Conservation (phyloP, 345 rosid genomes). For the Gynandropsis gynandra region DNA sequence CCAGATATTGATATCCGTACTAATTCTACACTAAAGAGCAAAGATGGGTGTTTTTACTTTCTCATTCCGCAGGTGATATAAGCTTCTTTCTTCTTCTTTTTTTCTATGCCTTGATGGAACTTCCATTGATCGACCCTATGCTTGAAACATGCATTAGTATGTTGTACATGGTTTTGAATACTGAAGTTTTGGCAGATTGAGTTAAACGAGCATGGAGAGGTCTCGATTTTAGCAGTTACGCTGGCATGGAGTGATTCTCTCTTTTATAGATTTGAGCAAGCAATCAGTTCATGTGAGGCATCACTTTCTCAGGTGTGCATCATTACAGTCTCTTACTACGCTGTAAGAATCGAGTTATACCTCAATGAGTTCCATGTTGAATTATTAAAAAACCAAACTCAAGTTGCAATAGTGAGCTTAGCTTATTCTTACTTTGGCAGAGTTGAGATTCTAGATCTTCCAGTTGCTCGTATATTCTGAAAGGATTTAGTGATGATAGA, state of each 20-base stretch:
- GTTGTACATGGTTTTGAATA: conserved; percentile 1
- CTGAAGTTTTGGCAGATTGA: conserved; percentile 55
- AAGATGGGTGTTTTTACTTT: conserved; percentile 62
- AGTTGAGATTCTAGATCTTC: not conserved
- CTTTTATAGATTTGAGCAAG: conserved; percentile 45
- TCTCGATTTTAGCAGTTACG: conserved; percentile 63
- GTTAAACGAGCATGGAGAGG: conserved; percentile 53
- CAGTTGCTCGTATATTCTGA: not conserved
- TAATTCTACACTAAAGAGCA: conserved; percentile 43
- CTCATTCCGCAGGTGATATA: conserved; percentile 73
- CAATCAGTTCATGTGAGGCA: conserved; percentile 51
- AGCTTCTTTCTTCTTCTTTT: conserved; percentile 13
- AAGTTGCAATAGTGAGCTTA: not conserved
- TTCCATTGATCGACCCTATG: not conserved
- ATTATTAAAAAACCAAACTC: not conserved
- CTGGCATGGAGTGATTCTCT: conserved; percentile 64
- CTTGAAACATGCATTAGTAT: conserved; percentile 8
- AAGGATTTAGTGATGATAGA: no score
- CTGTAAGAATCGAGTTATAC: no score
- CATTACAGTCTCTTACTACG: not conserved
- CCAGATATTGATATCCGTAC: conserved; percentile 41
- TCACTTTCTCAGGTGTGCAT: conserved; percentile 53
- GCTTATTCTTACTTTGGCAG: not conserved
- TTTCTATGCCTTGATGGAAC: conserved; percentile 1
- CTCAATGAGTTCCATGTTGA: not conserved